Conservation (phyloP, 129 eudicot genomes). For the Flaveria ramosissima region DNA sequence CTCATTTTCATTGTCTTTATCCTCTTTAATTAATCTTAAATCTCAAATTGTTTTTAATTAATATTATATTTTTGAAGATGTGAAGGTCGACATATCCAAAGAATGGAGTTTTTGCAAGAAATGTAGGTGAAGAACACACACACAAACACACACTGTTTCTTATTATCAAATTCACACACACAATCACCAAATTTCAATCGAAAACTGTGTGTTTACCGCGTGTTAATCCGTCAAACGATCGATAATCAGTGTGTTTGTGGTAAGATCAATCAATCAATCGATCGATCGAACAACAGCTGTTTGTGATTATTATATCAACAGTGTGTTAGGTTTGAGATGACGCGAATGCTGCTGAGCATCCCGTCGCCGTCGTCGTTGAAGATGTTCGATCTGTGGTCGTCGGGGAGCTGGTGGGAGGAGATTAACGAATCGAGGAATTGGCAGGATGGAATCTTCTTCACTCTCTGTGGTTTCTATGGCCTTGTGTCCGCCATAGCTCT, state of each 20-base stretch:
- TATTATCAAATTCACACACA: no score
- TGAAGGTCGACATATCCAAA: conserved; percentile 24
- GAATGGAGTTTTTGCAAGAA: conserved; percentile 25
- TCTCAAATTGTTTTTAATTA: neutral
- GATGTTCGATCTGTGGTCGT: conserved; percentile 28
- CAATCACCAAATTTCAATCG: neutral
- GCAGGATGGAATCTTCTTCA: conserved; percentile 70
- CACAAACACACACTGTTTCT: neutral
- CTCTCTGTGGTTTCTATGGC: conserved; percentile 57
- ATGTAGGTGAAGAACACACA: conserved; percentile 18
- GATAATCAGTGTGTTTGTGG: conserved; percentile 19
- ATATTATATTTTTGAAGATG: neutral
- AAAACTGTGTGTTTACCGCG: neutral
- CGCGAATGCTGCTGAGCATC: conserved; percentile 28
- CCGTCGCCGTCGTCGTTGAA: conserved; percentile 31
- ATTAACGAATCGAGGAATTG: conserved; percentile 56
- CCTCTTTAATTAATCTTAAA: neutral
- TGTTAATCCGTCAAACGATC: neutral
- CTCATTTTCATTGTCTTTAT: conserved; percentile 3
- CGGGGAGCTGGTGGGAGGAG: conserved; percentile 58
- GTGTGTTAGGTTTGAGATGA: conserved; percentile 15
- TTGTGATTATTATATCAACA: neutral
- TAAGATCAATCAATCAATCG: neutral
- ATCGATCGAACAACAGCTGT: neutral
- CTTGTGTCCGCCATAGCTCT: conserved; percentile 69